These are phyloP conservation scores for Eleusine coracana DNA, from an alignment of 176 grass and related monocot species.

Conservation along the genomic window DNA sequence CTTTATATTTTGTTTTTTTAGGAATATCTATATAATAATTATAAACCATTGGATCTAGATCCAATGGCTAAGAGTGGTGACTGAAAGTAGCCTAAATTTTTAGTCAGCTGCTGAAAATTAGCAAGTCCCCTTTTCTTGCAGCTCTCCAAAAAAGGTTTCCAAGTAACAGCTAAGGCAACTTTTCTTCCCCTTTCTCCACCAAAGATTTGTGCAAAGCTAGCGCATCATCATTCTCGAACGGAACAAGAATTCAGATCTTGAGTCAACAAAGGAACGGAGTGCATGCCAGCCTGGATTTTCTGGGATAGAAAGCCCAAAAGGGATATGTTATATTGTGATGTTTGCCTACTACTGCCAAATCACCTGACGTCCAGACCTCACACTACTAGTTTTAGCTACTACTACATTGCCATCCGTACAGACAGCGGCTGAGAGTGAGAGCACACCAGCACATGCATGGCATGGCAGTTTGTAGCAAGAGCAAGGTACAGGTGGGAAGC, in stretches of 20 bases:
- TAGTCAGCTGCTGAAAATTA: too few species aligned
- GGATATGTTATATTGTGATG: neutral
- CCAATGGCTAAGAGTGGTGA: too few species aligned
- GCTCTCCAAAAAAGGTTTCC: neutral
- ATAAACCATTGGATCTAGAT: too few species aligned
- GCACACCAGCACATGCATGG: neutral
- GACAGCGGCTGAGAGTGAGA: neutral
- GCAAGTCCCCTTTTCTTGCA: too few species aligned
- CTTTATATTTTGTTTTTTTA: too few species aligned
- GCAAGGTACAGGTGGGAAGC: neutral
- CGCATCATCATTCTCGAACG: conserved; percentile 12
- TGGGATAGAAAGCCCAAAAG: conserved; percentile 7
- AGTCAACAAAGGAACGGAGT: conserved; percentile 43
- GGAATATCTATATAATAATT: too few species aligned
- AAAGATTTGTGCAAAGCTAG: neutral
- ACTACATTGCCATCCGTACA: neutral
- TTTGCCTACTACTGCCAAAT: conserved; percentile 16
- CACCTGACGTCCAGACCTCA: neutral
- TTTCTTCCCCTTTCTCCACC: neutral
- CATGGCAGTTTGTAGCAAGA: neutral
- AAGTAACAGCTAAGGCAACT: neutral
- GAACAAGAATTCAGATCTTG: neutral
- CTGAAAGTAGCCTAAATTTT: too few species aligned
- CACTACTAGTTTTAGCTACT: neutral
- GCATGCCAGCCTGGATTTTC: conserved; percentile 31